A percentile compares a stretch with the other conserved stretches of the same genome.
phyloP scores from a whole-genome alignment of 805 yeast genomes.

The Pichia deserticola region DNA sequence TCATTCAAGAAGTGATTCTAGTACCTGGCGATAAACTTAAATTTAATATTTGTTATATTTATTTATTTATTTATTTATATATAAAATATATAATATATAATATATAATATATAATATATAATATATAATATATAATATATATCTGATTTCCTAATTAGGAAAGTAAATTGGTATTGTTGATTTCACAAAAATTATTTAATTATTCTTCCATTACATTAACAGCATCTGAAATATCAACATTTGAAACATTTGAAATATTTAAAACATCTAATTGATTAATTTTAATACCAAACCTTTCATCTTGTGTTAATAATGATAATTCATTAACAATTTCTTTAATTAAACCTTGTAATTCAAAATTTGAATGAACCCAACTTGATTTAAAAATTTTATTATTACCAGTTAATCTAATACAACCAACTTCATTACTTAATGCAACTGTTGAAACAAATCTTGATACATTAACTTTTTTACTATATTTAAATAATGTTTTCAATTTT shows the following conservation, averaged over 20 bases:
- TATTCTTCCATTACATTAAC: constrained; percentile 6
- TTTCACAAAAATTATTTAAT: not conserved
- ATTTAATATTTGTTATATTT: no score
- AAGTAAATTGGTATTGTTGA: no score
- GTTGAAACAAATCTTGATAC: constrained; percentile 80
- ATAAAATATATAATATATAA: no score
- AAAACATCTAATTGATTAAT: constrained; percentile 58
- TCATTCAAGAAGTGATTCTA: no score
- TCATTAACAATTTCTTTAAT: constrained; percentile 40
- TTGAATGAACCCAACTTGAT: constrained; percentile 87
- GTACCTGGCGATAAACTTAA: no score
- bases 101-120: no score
- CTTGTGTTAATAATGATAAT: constrained; percentile 54
- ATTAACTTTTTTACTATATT: constrained; percentile 43
- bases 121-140: no score
- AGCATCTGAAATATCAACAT: not conserved
- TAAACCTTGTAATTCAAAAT: constrained; percentile 50
- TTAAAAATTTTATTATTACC: constrained; percentile 66
- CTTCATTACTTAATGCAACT: constrained; percentile 44
- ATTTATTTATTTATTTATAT: no score
- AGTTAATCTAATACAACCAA: constrained; percentile 66
- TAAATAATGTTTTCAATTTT: constrained; percentile 56
- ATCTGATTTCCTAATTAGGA: no score
- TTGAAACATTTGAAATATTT: constrained; percentile 24
- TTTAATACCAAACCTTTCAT: constrained; percentile 60